These are phyloP conservation scores for Albizia julibrissin DNA, from an alignment of 306 rosid species.

Conservation along the genomic window DNA sequence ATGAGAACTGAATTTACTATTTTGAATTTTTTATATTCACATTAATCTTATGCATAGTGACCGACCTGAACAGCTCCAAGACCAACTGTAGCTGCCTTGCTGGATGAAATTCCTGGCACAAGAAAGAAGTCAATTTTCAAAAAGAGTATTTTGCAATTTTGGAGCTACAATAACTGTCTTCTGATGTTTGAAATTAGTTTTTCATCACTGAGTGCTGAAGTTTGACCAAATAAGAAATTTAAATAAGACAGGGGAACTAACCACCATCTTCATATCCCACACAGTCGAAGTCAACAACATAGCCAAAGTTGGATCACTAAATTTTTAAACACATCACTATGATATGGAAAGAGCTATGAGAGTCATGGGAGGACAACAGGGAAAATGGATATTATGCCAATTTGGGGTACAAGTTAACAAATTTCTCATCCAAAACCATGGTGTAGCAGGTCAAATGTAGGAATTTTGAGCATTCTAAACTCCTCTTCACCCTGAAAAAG, in stretches of 20 bases:
- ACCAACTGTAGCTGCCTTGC: slow-evolving; percentile 64
- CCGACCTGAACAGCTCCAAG: slow-evolving; percentile 79
- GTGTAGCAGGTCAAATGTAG: neutral
- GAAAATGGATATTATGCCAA: neutral
- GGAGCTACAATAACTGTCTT: slow-evolving; percentile 2
- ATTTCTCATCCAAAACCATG: neutral
- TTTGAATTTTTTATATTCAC: neutral
- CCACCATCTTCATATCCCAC: neutral
- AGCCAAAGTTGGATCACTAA: neutral
- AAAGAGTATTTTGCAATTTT: slow-evolving; percentile 21
- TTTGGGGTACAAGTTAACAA: neutral
- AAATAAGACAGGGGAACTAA: neutral
- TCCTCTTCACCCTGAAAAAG: slow-evolving; percentile 19
- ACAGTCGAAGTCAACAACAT: neutral
- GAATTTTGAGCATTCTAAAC: slow-evolving; percentile 9
- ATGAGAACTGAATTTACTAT: slow-evolving; percentile 14
- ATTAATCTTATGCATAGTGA: slow-evolving; percentile 8
- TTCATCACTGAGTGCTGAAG: slow-evolving; percentile 18
- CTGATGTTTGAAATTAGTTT: slow-evolving; percentile 18
- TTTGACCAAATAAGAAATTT: slow-evolving; percentile 16
- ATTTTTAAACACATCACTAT: neutral
- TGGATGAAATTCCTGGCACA: slow-evolving; percentile 68
- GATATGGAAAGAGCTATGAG: neutral
- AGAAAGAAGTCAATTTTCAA: slow-evolving; percentile 30
- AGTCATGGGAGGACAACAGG: neutral